Evolutionary conservation across 2,329 filamentous ascomycete genomes (phyloP), one percentile per base, ranked within the genome.

Genomic region (Hypomyces perniciosus): DNA sequence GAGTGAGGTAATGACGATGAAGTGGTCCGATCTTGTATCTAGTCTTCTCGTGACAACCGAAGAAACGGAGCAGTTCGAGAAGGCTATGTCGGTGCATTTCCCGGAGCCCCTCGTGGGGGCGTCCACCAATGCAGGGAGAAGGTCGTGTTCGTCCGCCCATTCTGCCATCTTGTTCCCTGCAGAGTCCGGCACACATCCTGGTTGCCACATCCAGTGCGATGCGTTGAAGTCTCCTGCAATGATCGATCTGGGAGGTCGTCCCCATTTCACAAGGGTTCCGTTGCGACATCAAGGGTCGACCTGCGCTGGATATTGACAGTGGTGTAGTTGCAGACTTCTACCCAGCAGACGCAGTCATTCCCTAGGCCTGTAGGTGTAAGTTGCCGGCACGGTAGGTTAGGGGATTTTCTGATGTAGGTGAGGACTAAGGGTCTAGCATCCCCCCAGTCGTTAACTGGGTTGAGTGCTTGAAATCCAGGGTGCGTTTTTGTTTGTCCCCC

Each of bases 1-100:
- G 34, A 54, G 34, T 20, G 50, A 48, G 20, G 20, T 44, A 12
- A 42, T 50, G 12, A 57, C 30, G 7, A 41, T 57, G 27, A 51
- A 55, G 42, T 57, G 50, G 44, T 55, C 53, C 5, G 50, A 57
- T 38, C 47, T 48, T 34, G 48, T 53, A 29, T 50, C 44, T 9
- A 57, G 48, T 31, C 49, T 45, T 42, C 44, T 44, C 33, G 53
- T 42, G 43, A 57, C 30, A 27, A 30, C 48, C 35, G 52, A 48
- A 31, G 44, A 42, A 2, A 48, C 37, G 27, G 39, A 28, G 37
- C 51, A 35, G 35, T 57, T 56, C 6, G 49, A 33, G 41, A 56
- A 54, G 34, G 51, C 50, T 4, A 55, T 44, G 44, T 55, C 48
- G n/a, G 35, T 46, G 20, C 26, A 43, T 6, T 44, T 49, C 8